These are phyloP conservation scores for Xylaria intraflava DNA, from an alignment of 495 filamentous ascomycete species.

Conservation along the genomic window DNA sequence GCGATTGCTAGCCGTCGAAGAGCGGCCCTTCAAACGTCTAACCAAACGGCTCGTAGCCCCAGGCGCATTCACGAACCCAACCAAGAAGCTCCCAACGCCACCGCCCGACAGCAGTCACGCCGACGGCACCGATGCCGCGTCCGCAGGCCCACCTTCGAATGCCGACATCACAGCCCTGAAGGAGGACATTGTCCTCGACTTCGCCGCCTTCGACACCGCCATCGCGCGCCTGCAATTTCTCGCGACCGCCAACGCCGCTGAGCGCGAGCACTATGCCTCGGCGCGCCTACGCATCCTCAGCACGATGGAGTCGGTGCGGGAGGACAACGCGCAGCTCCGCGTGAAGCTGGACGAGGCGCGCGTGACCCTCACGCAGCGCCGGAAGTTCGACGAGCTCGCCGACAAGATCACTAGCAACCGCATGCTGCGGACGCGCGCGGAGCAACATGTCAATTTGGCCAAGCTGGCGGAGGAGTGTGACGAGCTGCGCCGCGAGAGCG, in stretches of 20 bases:
- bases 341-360: constrained; percentile 69
- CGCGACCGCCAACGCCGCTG: constrained; percentile 69
- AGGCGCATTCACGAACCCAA: constrained; percentile 49
- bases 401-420: constrained; percentile 83
- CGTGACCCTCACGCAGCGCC: constrained; percentile 65
- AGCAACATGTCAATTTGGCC: constrained; percentile 68
- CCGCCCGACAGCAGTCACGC: constrained; percentile 54
- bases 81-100: constrained; percentile 56
- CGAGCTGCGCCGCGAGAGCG: constrained; percentile 77
- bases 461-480: constrained; percentile 83
- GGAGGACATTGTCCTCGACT: constrained; percentile 83
- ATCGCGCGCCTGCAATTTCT: constrained; percentile 84
- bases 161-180: constrained; percentile 53
- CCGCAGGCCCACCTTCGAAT: constrained; percentile 26
- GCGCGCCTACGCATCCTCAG: constrained; percentile 71
- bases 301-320: constrained; percentile 68
- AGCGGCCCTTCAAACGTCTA: constrained; percentile 86
- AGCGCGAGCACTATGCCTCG: constrained; percentile 77
- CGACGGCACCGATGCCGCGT: constrained; percentile 12
- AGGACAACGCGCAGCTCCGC: constrained; percentile 66
- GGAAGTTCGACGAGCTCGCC: constrained; percentile 77
- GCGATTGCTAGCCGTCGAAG: constrained; percentile 85
- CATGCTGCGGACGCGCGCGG: constrained; percentile 70
- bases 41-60: constrained; percentile 69
- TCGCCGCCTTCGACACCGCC: constrained; percentile 74